Evolutionary conservation across 441 rosid species (phyloP), one percentile per base, ranked within the genome.

Genomic region (Rhodomyrtus psidioides): DNA sequence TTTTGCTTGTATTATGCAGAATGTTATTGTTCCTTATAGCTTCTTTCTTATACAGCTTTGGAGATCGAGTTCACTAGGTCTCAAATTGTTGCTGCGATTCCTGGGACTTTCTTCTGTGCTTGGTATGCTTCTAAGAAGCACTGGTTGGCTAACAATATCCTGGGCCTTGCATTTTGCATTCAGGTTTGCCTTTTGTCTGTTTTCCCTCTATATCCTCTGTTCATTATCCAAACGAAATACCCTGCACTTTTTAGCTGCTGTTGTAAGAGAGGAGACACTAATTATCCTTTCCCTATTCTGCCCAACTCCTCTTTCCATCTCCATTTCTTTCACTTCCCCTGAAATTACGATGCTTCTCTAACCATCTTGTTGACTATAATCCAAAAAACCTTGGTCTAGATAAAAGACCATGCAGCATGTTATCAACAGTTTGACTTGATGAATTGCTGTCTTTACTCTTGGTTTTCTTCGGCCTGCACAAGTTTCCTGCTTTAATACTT

Each of bases 61-160:
- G 96, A 97, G 92, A 91, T 97, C 85, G 99, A 96, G 91, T 95
- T 97, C 92, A 95, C 99, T 79, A 94, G 92, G 91, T 96, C 99
- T 83, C 99, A 97, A 91, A 89, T 96, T 14, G 85, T 97, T 83
- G 99, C 99, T 6, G 97, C 95, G 76, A 95, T 96, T 88, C 99
- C 99, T 85, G 99, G 99, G 89, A 90, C 94, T 74, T 95, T 96
- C 88, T 96, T 97, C 86, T 97, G 99, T 86, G 98, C 95, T 13
- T 97, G 99, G 99, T 97, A 97, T 88, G 99, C 96, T 56, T 92
- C 92, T 81, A 91, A 95, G 92, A 97, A 97, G 89, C 99, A 95
- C 89, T 97, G 99, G 99, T 89, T 97, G 81, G 99, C 99, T 58
- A 97, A 97, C 92, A 97, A 97, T 83, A 90, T 92, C 85, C 90